Conservation (phyloP, 345 rosid genomes). For the Rubroshorea leprosula region DNA sequence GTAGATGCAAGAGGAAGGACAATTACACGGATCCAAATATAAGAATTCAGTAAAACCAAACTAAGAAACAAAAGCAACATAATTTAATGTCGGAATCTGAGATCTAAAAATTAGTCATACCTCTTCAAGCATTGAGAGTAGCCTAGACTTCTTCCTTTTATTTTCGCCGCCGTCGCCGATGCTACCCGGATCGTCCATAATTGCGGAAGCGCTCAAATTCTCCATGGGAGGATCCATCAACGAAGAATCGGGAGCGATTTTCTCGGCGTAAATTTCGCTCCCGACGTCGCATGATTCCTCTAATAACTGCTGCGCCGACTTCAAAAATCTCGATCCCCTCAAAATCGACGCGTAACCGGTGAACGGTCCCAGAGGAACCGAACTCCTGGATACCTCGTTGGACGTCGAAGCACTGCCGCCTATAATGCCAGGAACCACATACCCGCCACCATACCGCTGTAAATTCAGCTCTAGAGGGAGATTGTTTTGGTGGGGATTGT, state of each 20-base stretch:
- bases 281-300: slow-evolving; percentile 49
- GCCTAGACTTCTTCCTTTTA: slow-evolving; percentile 64
- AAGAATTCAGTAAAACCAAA: not conserved
- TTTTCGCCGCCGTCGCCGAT: slow-evolving; percentile 33
- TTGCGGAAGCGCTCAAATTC: too few relatives aligned
- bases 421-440: slow-evolving; percentile 17
- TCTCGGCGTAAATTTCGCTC: slow-evolving; percentile 29
- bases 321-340: slow-evolving; percentile 77
- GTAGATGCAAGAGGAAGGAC: slow-evolving; percentile 19
- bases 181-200: slow-evolving; percentile 26
- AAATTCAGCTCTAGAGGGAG: slow-evolving; percentile 47
- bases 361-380: slow-evolving; percentile 64
- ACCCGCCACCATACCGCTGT: slow-evolving; percentile 31
- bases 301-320: slow-evolving; percentile 72
- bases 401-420: slow-evolving; percentile 30
- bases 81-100: not conserved
- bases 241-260: slow-evolving; percentile 17
- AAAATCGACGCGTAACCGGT: slow-evolving; percentile 78
- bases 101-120: slow-evolving; percentile 25
- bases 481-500: slow-evolving; percentile 15
- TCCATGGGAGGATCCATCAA: slow-evolving; percentile 43
- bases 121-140: slow-evolving; percentile 86
- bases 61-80: not conserved
- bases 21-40: slow-evolving; percentile 9
- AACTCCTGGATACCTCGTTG: slow-evolving; percentile 26